Conservation (phyloP, 2,329 filamentous ascomycete species). For the Ambrosiella cleistominuta region DNA sequence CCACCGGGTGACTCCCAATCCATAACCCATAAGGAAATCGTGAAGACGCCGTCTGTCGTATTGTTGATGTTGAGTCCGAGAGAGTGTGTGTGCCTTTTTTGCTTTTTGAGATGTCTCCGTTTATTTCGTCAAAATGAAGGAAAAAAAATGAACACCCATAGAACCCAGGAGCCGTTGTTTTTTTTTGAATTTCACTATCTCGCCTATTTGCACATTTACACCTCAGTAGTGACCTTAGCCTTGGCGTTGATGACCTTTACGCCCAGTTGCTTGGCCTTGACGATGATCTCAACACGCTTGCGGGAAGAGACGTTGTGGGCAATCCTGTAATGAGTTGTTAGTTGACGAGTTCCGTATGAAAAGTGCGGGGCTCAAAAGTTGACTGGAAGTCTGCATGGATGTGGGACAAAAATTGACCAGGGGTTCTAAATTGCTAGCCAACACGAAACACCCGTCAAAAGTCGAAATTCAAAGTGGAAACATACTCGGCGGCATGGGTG, state of each 20-base stretch:
- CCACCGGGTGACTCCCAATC: neutral
- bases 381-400: no score
- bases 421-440: neutral
- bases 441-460: neutral
- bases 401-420: neutral
- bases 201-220: conserved; percentile 29
- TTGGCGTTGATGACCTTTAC: conserved; percentile 99
- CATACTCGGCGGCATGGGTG: conserved; percentile 96
- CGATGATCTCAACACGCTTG: conserved; percentile 96
- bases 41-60: neutral
- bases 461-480: conserved; percentile 16
- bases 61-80: neutral
- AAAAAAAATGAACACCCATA: conserved; percentile 13
- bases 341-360: neutral
- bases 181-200: conserved; percentile 11
- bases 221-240: conserved; percentile 96
- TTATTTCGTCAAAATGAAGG: conserved; percentile 13
- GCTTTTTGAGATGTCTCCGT: conserved; percentile 12
- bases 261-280: conserved; percentile 91
- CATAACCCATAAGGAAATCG: neutral
- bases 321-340: conserved; percentile 47
- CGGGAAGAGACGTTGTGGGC: conserved; percentile 93
- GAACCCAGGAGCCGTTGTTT: conserved; percentile 11
- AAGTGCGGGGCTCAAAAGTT: neutral
- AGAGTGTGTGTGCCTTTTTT: conserved; percentile 10